Conservation (phyloP, 805 yeast species). For the Cyberlindnera misumaiensis region DNA sequence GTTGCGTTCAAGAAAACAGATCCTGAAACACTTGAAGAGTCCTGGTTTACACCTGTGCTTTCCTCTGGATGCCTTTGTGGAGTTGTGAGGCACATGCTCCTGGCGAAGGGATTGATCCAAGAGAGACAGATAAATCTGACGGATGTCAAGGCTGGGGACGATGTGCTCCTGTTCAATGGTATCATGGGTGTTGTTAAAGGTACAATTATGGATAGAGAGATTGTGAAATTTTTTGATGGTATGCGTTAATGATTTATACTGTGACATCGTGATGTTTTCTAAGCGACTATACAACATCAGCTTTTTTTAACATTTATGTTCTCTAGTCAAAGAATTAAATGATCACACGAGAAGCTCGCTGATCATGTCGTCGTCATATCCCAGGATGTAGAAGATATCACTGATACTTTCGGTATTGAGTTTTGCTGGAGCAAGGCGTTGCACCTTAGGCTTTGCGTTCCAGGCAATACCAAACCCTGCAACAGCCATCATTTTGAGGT, state of each 20-base stretch:
- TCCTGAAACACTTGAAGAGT: conserved; percentile 24
- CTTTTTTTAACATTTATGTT: no score
- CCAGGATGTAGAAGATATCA: conserved; percentile 78
- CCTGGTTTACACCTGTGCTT: conserved; percentile 80
- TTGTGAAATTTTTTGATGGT: not conserved
- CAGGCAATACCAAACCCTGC: conserved; percentile 97
- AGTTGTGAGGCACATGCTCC: conserved; percentile 59
- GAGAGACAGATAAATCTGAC: conserved; percentile 44
- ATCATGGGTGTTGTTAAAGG: conserved; percentile 74
- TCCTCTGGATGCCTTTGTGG: conserved; percentile 82
- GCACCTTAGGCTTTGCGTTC: conserved; percentile 95
- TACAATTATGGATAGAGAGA: conserved; percentile 25
- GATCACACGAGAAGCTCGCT: conserved; percentile 5
- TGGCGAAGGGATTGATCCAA: conserved; percentile 43
- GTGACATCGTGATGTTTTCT: no score
- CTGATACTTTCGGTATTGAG: conserved; percentile 67
- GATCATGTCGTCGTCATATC: conserved; percentile 56
- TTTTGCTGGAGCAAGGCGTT: conserved; percentile 71
- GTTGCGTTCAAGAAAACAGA: conserved; percentile 47
- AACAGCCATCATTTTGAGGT: conserved; percentile 80
- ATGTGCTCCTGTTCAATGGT: conserved; percentile 71
- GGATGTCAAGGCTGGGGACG: conserved; percentile 58
- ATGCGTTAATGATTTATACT: not conserved
- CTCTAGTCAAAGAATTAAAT: not conserved
- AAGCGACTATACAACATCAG: no score